Percentiles rank a stretch among this genome's conserved stretches.
Conservation (phyloP, 371 early-diverging fungal genomes). For the Coemansia sp. region DNA sequence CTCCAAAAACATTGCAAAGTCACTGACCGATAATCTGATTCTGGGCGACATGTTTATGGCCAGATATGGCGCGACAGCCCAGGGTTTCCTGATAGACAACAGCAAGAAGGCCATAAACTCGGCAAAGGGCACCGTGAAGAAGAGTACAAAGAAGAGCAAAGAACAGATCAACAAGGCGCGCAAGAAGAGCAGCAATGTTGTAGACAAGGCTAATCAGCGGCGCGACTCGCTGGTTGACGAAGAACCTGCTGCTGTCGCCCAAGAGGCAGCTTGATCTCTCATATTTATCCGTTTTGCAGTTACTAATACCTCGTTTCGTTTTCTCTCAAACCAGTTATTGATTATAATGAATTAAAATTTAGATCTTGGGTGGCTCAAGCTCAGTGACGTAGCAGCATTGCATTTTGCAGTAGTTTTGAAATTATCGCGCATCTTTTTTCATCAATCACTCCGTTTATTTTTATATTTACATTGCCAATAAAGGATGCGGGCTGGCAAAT, state of each 20-base stretch:
- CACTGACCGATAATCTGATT: constrained; percentile 27
- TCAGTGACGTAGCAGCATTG: neutral
- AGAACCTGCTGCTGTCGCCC: neutral
- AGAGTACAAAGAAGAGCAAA: constrained; percentile 31
- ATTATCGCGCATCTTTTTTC: neutral
- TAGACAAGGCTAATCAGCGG: neutral
- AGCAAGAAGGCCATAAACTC: constrained; percentile 24
- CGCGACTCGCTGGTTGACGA: constrained; percentile 41
- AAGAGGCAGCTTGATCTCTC: neutral
- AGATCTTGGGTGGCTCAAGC: neutral
- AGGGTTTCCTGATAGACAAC: constrained; percentile 12
- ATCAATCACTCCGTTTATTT: neutral
- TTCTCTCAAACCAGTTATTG: too few relatives aligned
- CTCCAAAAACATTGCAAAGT: constrained; percentile 24
- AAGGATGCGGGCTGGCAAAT: constrained; percentile 12
- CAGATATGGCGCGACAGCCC: constrained; percentile 28
- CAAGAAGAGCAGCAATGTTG: constrained; percentile 7
- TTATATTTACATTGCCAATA: neutral
- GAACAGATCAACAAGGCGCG: constrained; percentile 11
- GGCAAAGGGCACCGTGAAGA: constrained; percentile 19
- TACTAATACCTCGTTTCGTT: neutral
- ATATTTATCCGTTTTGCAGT: neutral
- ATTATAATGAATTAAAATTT: neutral
- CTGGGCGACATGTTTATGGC: constrained; percentile 25
- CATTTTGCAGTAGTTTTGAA: neutral